These are phyloP conservation scores for Pestalotiopsis sp. DNA, from an alignment of 2,329 filamentous ascomycete species.

Conservation along the genomic window DNA sequence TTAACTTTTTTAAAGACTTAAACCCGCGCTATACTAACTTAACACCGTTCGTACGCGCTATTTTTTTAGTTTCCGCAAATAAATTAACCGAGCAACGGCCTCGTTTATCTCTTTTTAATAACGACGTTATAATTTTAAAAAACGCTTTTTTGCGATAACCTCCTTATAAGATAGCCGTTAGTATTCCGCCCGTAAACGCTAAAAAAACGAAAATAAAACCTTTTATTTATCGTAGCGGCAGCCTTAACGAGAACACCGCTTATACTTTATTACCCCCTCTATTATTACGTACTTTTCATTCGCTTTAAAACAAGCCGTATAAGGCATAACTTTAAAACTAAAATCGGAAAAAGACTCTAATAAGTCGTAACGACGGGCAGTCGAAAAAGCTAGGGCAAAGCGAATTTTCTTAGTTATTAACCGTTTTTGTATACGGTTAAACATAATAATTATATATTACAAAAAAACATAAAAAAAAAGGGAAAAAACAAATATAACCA, in stretches of 20 bases:
- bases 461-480: background rate
- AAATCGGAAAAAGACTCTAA: background rate
- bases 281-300: background rate
- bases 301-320: background rate
- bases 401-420: background rate
- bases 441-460: background rate
- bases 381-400: background rate
- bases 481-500: background rate
- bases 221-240: background rate
- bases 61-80: background rate
- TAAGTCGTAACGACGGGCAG: background rate
- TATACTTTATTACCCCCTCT: background rate
- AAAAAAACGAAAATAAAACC: background rate
- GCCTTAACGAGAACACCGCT: background rate
- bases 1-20: background rate
- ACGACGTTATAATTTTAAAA: background rate
- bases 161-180: background rate
- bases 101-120: background rate
- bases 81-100: background rate
- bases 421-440: background rate
- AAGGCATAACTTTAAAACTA: background rate
- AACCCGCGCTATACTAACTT: background rate
- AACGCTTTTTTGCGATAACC: background rate
- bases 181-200: background rate
- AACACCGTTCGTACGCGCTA: background rate